Conservation (phyloP, 2,329 filamentous ascomycete genomes). For the Verticillium tricorpus region DNA sequence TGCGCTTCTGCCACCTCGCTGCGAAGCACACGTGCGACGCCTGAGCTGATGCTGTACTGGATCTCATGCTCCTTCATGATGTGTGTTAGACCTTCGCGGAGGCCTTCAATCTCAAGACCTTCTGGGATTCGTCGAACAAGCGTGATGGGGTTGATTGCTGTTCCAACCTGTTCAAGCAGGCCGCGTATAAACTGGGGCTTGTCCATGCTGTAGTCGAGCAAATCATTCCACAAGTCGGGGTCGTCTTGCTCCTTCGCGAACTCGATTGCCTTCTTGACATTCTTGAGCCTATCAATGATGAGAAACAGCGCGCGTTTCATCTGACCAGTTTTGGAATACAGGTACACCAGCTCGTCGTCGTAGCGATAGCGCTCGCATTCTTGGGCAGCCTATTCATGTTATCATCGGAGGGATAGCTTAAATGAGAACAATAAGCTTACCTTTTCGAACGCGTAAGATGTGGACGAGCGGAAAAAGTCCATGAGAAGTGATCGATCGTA, state of each 20-base stretch:
- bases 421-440: constrained; percentile 24
- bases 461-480: constrained; percentile 80
- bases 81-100: constrained; percentile 80
- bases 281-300: constrained; percentile 87
- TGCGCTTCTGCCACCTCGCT: constrained; percentile 86
- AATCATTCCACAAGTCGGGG: constrained; percentile 88
- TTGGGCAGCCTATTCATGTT: constrained; percentile 49
- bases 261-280: constrained; percentile 87
- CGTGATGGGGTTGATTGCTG: constrained; percentile 85
- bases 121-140: constrained; percentile 88
- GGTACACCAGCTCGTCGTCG: constrained; percentile 89
- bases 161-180: constrained; percentile 88
- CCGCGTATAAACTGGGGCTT: constrained; percentile 93
- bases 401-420: background rate
- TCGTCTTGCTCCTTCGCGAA: constrained; percentile 95
- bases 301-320: constrained; percentile 87
- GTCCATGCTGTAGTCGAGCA: constrained; percentile 95
- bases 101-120: constrained; percentile 84
- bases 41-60: constrained; percentile 85
- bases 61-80: constrained; percentile 97
- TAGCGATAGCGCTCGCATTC: constrained; percentile 79
- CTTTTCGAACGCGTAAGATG: constrained; percentile 83
- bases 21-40: constrained; percentile 79
- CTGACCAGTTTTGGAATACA: constrained; percentile 92
- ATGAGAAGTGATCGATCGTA: constrained; percentile 79